Base-by-base conservation (phyloP, 1,284 basidiomycete genomes). In the Puccinia polysora region DNA sequence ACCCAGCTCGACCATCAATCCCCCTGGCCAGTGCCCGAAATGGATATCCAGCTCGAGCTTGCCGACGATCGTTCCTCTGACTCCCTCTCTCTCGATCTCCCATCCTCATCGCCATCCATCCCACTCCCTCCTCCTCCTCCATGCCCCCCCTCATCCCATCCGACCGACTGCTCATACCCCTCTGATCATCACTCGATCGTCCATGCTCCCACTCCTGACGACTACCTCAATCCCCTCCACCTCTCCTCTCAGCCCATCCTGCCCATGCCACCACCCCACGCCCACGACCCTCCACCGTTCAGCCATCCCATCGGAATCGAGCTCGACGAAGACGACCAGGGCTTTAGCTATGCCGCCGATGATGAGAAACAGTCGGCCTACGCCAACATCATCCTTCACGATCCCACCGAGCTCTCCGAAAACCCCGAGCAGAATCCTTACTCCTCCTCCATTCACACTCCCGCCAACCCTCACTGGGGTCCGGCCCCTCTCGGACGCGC, bases 401-500 rank as follows among this genome's bases (percentile, higher is more conserved):
- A 64, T 36, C 12, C 28, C 7, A 15, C 23, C 1, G 50, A 32
- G 25, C 2, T 49, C 60, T 7, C 18, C 45, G 43, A 32, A 30
- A 49, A 32, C 12, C 32, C 47, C 15, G 20, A 50, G 32, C n/a
- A 18, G 36, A 59, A 63, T 4, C 23, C 60, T n/a, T 47, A 30
- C 28, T 47, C n/a, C 30, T 20, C 30, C 10, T 32, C 60, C 40
- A 32, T 38, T 38, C 36, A 28, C 58, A 2, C 40, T 32, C 23
- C 58, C 15, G 28, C 45, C 5, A 68, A 68, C 34, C 65, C 65
- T 0, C 91, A 94, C 80, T 94, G 89, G 80, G 91, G 91, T 1
- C 90, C 90, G 7, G 91, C 90, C 0, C 91, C 91, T 0, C 81
- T 84, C 4, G 91, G 91, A 20, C 86, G 90, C 28, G 84, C 90